A percentile compares a stretch with the other conserved stretches of the same genome.
Conservation (phyloP, 208 protist species). For the Leishmania martiniquensis region DNA sequence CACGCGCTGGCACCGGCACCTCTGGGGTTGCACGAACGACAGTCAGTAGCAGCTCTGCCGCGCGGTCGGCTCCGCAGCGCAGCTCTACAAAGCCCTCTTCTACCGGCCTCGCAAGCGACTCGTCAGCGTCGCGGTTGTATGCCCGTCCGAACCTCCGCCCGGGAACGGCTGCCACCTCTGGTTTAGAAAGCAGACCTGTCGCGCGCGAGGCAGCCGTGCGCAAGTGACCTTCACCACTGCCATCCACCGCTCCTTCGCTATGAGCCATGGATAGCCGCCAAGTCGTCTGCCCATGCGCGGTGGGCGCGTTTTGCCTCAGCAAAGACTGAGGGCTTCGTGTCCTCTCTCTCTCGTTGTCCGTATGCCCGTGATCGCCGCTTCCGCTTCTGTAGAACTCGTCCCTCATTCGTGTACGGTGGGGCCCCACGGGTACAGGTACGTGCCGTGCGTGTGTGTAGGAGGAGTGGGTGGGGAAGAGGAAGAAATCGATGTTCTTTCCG, state of each 20-base stretch:
- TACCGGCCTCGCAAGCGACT: background rate
- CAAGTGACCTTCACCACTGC: slow-evolving; percentile 14
- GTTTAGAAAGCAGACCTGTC: slow-evolving; percentile 21
- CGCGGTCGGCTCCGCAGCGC: background rate
- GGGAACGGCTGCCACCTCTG: slow-evolving; percentile 6
- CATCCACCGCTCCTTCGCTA: background rate
- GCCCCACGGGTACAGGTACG: background rate
- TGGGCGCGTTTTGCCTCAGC: background rate
- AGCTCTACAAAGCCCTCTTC: slow-evolving; percentile 15
- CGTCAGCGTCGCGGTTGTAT: slow-evolving; percentile 14
- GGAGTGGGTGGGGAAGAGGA: too few relatives aligned
- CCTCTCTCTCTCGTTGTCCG: background rate
- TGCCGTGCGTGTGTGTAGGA: background rate
- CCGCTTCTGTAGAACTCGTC: background rate
- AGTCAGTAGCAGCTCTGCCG: slow-evolving; percentile 11
- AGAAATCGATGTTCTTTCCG: too few relatives aligned
- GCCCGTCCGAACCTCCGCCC: slow-evolving; percentile 13
- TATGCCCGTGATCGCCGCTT: background rate
- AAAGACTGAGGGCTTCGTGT: background rate
- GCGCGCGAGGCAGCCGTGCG: slow-evolving; percentile 20
- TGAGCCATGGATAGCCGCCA: background rate
- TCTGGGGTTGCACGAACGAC: slow-evolving; percentile 10
- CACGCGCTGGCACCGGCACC: slow-evolving; percentile 10
- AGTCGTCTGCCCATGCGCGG: background rate
- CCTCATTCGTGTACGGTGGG: background rate